Evolutionary conservation across 805 yeast genomes (phyloP), one percentile per base, ranked within the genome.

Genomic region (Metschnikowia hibisci): DNA sequence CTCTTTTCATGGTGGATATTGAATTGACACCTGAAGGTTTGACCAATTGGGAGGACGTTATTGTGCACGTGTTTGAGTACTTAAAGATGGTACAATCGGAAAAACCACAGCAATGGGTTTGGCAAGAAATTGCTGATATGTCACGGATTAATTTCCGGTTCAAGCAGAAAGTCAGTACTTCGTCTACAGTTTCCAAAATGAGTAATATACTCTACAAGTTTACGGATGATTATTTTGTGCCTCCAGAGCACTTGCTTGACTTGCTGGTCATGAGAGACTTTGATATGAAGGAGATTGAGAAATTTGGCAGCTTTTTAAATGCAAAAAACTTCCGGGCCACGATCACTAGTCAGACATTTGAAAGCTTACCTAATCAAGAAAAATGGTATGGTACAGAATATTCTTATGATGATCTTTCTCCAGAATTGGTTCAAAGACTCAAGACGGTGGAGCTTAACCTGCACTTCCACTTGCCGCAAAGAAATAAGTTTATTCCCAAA

Each of bases 371-470:
- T 42, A 50, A 64, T 12, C 69, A 57, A 15, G 99, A 91, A 60
- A 73, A 79, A 56, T 91, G 96, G 96, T 91, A 93, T 58, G 96
- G 95, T 3, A 88, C 97, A 0, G 84, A 85, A 52, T 87, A 88
- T 59, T 64, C 76, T 2, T 60, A 74, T 33, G 69, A 64, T 9
- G 65, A 69, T 12, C 55, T 87, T 16, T 67, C 78, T 2, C 34
- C 49, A 0, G 66, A 64, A 0, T 60, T 82, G 3, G 12, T 68
- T 6, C 38, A 58, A 8, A 55, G 51, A 31, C 57, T 80, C 25
- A 36, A 47, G 59, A 34, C 49, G 48, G 44, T 61, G 64, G 42
- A 57, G 60, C 34, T 42, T 47, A 41, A 43, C 47, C 36, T 53
- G 0, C 60, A 63, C 15, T 64, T 86, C 27, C 78, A 74, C 45